Base-by-base conservation (phyloP, 805 yeast species). In the Metschnikowia lachancei region DNA sequence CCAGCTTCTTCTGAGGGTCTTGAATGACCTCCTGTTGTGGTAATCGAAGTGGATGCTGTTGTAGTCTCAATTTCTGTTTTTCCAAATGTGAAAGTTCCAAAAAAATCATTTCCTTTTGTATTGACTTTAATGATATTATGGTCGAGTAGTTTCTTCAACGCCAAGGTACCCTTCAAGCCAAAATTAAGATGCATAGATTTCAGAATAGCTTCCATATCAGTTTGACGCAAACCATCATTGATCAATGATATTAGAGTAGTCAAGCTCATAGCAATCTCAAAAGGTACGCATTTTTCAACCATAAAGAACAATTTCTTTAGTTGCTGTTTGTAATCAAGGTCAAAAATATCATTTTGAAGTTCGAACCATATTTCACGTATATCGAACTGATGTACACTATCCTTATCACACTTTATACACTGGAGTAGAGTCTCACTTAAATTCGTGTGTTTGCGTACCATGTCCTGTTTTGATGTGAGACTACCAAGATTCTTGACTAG, bases 401-500 rank as follows among this genome's bases (percentile, higher is more conserved):
- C 39, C n/a, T 26, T 22, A 36, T 54, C 52, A 37, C 51, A 51
- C 38, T 71, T 71, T 14, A 82, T 78, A 31, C 67, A 64, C 11
- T 67, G 60, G 57, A 87, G 66, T 1, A 87, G 72, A 28, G 68
- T 69, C 55, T 88, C 94, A 9, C 92, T 85, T n/a, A 90, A 63
- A 4, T 66, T 66, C 8, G 96, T 87, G 60, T 88, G 96, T 46
- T 79, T 77, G 51, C 85, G 79, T 24, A 94, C 76, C 54, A 80
- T 69, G 33, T 76, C 81, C 62, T 90, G 95, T 39, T 79, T 74
- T 8, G 73, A 67, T 47, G 89, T 91, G 39, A 92, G 64, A 12
- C 74, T 74, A 8, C 85, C 82, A 28, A 92, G 69, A 37, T 80
- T 82, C 16, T 80, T 78, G 8, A 92, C 96, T 55, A 91, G 81